Evolutionary conservation across 2,329 filamentous ascomycete species (phyloP), one percentile per base, ranked within the genome.

Genomic region (Fusarium sterilihyphosum): DNA sequence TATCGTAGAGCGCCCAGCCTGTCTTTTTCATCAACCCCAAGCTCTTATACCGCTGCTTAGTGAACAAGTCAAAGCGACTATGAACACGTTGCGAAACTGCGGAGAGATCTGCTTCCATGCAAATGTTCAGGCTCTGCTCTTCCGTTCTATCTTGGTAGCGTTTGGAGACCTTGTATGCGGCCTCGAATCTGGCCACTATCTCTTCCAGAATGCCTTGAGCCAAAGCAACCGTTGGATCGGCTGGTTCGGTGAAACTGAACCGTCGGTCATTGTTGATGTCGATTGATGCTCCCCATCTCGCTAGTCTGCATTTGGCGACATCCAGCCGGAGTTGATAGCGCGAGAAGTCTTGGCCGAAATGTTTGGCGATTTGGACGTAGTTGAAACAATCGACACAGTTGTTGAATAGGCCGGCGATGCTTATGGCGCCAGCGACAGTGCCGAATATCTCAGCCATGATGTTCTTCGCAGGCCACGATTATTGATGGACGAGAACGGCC

Each of bases 311-410:
- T 46, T 74, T 74, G 11, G 79, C 78, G 49, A 80, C 70, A 61
- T 82, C 77, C 6, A 85, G 76, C 22, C 73, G 77, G 9, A 85
- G 78, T 50, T 80, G 79, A 50, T 74, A 79, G 29, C 65, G 76
- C 37, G 83, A 72, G 66, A 79, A 84, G 49, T 85, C 81, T 29
- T 57, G 43, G 1, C 78, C 81, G 50, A 84, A 83, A 41, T 77
- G 71, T 2, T 73, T 77, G 26, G 81, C 82, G 3, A 85, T 74
- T 53, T 86, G 81, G 53, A 86, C 68, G 67, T 83, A 83, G 26
- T 82, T 79, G 67, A 86, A 86, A 65, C 80, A 83, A 41, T 81
- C 78, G 44, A 86, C 77, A 50, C 81, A 83, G 63, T 78, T 78
- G 49, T 81, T 83, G 52, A 85, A 85, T 18, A 82, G 65, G 5